These are phyloP conservation scores for Elaeagnus macrophylla DNA, from an alignment of 306 rosid species.

Conservation along the genomic window DNA sequence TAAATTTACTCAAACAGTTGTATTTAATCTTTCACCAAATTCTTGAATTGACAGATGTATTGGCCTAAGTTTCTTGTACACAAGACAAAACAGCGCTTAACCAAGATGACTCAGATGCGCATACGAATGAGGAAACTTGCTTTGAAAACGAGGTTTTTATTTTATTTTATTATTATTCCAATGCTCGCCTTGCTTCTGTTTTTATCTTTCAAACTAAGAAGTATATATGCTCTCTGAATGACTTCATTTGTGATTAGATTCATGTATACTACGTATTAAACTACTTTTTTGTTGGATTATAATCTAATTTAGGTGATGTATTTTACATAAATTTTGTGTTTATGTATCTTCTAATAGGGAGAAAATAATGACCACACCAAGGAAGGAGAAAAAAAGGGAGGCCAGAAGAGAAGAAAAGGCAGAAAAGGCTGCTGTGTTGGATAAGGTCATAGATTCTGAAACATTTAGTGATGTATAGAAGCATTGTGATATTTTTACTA, in stretches of 20 bases:
- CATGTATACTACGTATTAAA: too few species aligned
- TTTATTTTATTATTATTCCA: too few species aligned
- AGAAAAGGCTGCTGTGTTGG: conserved; percentile 58
- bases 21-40: conserved; percentile 8
- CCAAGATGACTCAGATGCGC: conserved; percentile 93
- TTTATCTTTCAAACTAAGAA: too few species aligned
- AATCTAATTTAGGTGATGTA: not conserved
- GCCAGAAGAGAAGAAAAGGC: conserved; percentile 88
- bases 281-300: too few species aligned
- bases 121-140: conserved; percentile 93
- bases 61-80: conserved; percentile 95
- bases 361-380: conserved; percentile 75
- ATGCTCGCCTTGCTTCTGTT: too few species aligned
- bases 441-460: conserved; percentile 44
- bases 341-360: conserved; percentile 43
- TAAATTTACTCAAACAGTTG: not conserved
- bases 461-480: not conserved
- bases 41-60: conserved; percentile 52
- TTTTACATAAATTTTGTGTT: not conserved
- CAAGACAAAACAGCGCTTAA: conserved; percentile 81
- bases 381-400: conserved; percentile 78
- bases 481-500: conserved; percentile 5
- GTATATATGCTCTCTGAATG: too few species aligned
- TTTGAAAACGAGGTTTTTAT: conserved; percentile 78
- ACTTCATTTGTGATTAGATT: too few species aligned